Evolutionary conservation across 495 filamentous ascomycete species (phyloP).

Genomic region (Daldinia childiae): DNA sequence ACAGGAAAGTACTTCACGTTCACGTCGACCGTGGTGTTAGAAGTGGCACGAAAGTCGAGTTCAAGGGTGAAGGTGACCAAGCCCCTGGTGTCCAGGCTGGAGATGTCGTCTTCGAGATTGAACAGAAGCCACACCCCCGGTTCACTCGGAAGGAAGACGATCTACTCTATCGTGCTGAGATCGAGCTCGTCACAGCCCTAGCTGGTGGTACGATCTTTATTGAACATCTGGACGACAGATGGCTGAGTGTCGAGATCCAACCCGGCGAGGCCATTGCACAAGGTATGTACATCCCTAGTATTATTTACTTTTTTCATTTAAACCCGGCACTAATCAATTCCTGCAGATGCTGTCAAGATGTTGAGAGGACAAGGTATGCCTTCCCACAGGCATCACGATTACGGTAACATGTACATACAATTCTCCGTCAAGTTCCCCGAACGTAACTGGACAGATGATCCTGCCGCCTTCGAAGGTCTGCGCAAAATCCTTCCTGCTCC

Average conservation of each 20-base stretch:
- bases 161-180: slow-evolving; percentile 92
- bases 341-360: slow-evolving; percentile 85
- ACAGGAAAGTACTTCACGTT: slow-evolving; percentile 97
- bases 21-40: slow-evolving; percentile 95
- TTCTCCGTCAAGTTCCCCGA: slow-evolving; percentile 97
- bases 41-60: slow-evolving; percentile 94
- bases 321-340: slow-evolving; percentile 22
- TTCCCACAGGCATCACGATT: slow-evolving; percentile 93
- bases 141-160: slow-evolving; percentile 98
- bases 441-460: slow-evolving; percentile 67
- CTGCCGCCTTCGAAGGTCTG: slow-evolving; percentile 68
- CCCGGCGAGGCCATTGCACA: slow-evolving; percentile 94
- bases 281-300: slow-evolving; percentile 67
- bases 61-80: slow-evolving; percentile 96
- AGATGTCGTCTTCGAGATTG: slow-evolving; percentile 96
- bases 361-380: slow-evolving; percentile 99
- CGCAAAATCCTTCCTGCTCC: slow-evolving; percentile 84
- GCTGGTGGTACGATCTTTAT: slow-evolving; percentile 88
- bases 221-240: slow-evolving; percentile 97
- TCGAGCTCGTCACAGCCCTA: slow-evolving; percentile 94
- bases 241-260: slow-evolving; percentile 88
- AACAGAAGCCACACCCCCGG: slow-evolving; percentile 94
- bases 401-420: slow-evolving; percentile 95
- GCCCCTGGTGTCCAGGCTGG: slow-evolving; percentile 90
- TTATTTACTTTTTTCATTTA: slow-evolving; percentile 25